Conservation (phyloP, 805 yeast species). For the Kregervanrija pseudodelftensis region DNA sequence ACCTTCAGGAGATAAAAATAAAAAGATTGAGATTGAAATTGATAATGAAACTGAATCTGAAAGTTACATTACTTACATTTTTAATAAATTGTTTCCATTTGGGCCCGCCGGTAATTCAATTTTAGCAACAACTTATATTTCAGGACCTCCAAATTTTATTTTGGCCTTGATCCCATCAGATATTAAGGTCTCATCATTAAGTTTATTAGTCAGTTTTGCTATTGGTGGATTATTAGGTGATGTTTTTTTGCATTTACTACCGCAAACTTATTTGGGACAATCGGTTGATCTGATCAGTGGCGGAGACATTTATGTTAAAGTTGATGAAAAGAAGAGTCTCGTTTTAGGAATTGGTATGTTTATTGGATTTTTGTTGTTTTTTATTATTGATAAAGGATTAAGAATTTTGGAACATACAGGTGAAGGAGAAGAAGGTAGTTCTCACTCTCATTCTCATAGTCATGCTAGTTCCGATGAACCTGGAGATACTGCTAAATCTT, state of each 20-base stretch:
- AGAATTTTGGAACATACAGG: conserved; percentile 40
- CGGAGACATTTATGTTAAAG: conserved; percentile 28
- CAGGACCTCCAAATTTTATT: conserved; percentile 56
- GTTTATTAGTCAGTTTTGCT: conserved; percentile 61
- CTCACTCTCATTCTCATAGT: conserved; percentile 32
- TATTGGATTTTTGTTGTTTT: conserved; percentile 53
- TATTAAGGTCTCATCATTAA: conserved; percentile 43
- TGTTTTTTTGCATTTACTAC: conserved; percentile 63
- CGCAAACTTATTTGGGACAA: conserved; percentile 58
- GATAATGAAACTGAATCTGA: conserved; percentile 4
- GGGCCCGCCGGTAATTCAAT: conserved; percentile 58
- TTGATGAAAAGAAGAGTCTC: conserved; percentile 43
- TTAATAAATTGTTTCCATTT: conserved; percentile 39
- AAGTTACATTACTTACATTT: conserved; percentile 31
- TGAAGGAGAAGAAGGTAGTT: conserved; percentile 31
- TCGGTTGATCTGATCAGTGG: conserved; percentile 29
- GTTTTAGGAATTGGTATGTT: conserved; percentile 49
- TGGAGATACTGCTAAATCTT: conserved; percentile 5
- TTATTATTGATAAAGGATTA: conserved; percentile 54
- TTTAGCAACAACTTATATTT: conserved; percentile 55
- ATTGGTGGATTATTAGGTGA: conserved; percentile 74
- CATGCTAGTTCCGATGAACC: conserved; percentile 4
- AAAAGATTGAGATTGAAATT: neutral
- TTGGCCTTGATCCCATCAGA: conserved; percentile 50
- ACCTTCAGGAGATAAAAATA: neutral